Conservation (phyloP, 2,329 filamentous ascomycete species). For the Fusarium proliferatum region DNA sequence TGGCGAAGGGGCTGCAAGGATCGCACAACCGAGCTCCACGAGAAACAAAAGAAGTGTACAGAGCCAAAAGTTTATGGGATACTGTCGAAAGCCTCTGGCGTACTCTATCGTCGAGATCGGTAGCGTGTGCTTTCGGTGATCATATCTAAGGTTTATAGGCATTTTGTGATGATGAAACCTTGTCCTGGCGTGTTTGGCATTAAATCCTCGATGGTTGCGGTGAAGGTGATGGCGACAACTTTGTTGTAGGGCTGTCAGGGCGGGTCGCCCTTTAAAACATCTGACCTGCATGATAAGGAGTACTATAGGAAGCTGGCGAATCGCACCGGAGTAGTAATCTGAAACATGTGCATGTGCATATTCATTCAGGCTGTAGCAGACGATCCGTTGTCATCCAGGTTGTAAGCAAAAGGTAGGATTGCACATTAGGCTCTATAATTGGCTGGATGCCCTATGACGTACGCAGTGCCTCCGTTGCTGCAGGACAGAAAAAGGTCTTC, state of each 20-base stretch:
- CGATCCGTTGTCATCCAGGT: neutral
- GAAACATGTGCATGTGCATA: neutral
- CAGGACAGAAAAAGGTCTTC: neutral
- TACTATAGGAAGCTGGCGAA: neutral
- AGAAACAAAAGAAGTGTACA: neutral
- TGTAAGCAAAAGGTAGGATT: neutral
- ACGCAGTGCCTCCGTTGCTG: neutral
- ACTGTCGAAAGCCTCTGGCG: neutral
- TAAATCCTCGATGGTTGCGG: neutral
- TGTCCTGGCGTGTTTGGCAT: neutral
- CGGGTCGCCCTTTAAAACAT: rapidly evolving
- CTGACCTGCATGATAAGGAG: neutral
- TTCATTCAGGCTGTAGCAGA: neutral
- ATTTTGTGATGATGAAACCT: neutral
- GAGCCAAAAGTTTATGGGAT: conserved; percentile 12
- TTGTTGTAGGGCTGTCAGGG: neutral
- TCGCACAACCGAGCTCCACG: neutral
- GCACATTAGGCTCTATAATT: neutral
- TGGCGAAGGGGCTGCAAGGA: neutral
- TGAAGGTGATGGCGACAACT: neutral
- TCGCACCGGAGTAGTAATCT: neutral
- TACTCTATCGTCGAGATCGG: neutral
- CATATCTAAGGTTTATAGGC: neutral
- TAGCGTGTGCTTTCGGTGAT: rapidly evolving
- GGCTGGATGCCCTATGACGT: neutral